Base-by-base conservation (phyloP, 1,284 basidiomycete genomes). In the Trametes polyzona region DNA sequence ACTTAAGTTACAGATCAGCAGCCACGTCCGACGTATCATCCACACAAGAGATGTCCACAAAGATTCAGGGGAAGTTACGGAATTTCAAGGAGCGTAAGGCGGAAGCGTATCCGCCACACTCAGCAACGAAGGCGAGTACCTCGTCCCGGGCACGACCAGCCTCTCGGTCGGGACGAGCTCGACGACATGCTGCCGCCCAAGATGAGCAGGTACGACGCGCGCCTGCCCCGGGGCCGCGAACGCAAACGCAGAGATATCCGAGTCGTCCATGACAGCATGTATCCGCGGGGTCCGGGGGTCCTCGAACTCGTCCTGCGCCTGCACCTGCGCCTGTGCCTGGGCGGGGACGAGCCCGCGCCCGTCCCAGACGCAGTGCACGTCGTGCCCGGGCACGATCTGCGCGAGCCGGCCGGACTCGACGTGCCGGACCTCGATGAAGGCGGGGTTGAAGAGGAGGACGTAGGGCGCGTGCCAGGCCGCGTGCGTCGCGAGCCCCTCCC, bases 361-460 rank as follows among this genome's bases (percentile, higher is more conserved):
- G 65, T 95, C 93, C 92, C 92, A 97, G 6, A 93, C 83, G 67
- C 91, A 94, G 11, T 90, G 85, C n/a, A 97, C 78, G 65, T 97
- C 89, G 47, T 80, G 81, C 16, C 89, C 90, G 0, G 86, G 81
- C 61, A 98, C 92, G 70, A 98, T 93, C 73, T 98, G 96, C 0
- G 90, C 83, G 7, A 98, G 81, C 7, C 92, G 87, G 14, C 94
- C 95, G 0, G 88, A 93, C 61, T 90, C 78, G 64, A 90, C 83
- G 69, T 97, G 90, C 30, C 96, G 86, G 33, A 98, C 84, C 74
- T 98, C 96, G 69, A 98, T 90, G 76, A 98, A 97, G 36, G 92
- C 86, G 10, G 85, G 79, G 70, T 95, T 93, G 74, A 98, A 95
- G 32, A 96, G 86, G 16, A 98, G 81, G 44, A 98, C 81, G 66